Conservation (phyloP, 2,329 filamentous ascomycete genomes). For the Phyllosticta citrichinensis region DNA sequence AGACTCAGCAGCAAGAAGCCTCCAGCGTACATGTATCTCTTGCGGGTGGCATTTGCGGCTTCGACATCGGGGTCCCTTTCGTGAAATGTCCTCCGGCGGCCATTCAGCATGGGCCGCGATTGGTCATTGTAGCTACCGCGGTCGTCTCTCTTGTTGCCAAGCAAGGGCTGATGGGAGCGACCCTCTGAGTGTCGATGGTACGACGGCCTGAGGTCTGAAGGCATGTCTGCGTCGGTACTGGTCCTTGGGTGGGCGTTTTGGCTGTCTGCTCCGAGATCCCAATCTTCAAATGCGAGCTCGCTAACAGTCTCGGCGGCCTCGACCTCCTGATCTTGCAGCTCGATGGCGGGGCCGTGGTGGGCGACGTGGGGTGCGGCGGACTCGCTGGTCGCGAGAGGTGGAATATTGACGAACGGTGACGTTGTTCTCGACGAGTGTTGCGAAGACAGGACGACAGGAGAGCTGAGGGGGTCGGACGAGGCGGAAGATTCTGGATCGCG, state of each 20-base stretch:
- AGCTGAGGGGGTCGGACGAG: conserved; percentile 12
- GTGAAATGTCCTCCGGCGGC: conserved; percentile 61
- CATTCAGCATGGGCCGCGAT: conserved; percentile 33
- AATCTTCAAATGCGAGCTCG: conserved; percentile 34
- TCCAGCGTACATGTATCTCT: conserved; percentile 78
- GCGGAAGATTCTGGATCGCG: conserved; percentile 8
- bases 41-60: conserved; percentile 56
- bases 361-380: not conserved
- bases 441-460: conserved; percentile 18
- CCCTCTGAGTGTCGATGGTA: conserved; percentile 28
- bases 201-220: conserved; percentile 38
- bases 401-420: conserved; percentile 18
- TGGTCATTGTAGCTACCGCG: conserved; percentile 29
- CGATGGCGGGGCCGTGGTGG: conserved; percentile 8
- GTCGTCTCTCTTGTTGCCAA: conserved; percentile 34
- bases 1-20: conserved; percentile 77
- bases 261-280: conserved; percentile 20
- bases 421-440: conserved; percentile 17
- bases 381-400: conserved; percentile 10
- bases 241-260: not conserved
- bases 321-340: not conserved
- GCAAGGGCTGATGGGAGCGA: conserved; percentile 42
- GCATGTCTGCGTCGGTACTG: conserved; percentile 33
- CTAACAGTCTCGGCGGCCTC: conserved; percentile 14
- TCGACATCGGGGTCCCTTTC: conserved; percentile 63